phyloP scores from a whole-genome alignment of 768 basidiomycete genomes.

The Pleurotus cornucopiae region DNA sequence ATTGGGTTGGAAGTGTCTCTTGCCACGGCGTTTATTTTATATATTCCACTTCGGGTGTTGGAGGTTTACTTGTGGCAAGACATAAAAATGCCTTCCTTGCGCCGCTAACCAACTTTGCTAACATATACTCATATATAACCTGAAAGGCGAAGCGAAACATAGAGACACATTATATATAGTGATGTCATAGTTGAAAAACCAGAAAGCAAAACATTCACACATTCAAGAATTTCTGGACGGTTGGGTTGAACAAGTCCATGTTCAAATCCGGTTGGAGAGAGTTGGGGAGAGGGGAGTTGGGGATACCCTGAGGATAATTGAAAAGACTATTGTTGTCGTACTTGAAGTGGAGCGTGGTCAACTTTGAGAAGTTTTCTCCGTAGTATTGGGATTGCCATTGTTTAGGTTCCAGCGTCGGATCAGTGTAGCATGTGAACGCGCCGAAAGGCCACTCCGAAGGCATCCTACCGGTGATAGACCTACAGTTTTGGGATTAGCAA shows the following conservation, averaged over 20 bases:
- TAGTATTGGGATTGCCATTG: constrained; percentile 33
- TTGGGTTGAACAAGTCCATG: too few species aligned
- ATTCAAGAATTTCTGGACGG: too few species aligned
- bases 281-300: too few species aligned
- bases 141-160: too few species aligned
- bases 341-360: constrained; percentile 23
- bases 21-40: constrained; percentile 38
- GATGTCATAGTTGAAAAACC: too few species aligned
- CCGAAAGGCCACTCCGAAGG: constrained; percentile 35
- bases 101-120: too few species aligned
- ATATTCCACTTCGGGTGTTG: constrained; percentile 39
- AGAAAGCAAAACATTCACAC: too few species aligned
- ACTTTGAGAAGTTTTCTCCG: constrained; percentile 23
- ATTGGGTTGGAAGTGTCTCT: constrained; percentile 68
- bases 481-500: constrained; percentile 18
- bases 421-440: constrained; percentile 42
- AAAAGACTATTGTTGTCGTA: constrained; percentile 27
- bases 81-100: not conserved
- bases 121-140: too few species aligned
- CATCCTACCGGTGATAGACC: constrained; percentile 29
- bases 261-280: too few species aligned
- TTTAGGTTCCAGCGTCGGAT: constrained; percentile 33
- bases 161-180: too few species aligned
- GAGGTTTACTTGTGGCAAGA: constrained; percentile 23
- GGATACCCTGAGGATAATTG: constrained; percentile 22